Evolutionary conservation across 2,329 filamentous ascomycete species (phyloP), one percentile per base, ranked within the genome.

Genomic region (Beauveria scarabaeidicola): DNA sequence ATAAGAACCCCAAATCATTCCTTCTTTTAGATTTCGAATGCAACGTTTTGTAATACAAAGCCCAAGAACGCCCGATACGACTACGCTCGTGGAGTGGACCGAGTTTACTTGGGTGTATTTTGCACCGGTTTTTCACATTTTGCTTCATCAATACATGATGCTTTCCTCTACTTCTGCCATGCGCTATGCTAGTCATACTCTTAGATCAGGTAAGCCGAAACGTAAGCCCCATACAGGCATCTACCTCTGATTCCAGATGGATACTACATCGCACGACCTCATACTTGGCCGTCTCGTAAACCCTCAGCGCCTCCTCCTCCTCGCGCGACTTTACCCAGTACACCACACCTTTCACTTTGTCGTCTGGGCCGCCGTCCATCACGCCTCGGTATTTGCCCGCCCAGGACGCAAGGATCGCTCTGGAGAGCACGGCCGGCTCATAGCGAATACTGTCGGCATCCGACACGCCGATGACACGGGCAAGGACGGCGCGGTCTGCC

Each of bases 321-420:
- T 57, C 54, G 5, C 54, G 54, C n/a, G 19, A 41, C 17, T 29
- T 50, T 3, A 57, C 54, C 32, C 32, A 7, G 3, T 57, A 57
- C 4, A 41, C 44, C 19, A n/a, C 38, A n/a, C 54, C 54, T 5
- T 50, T 13, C 15, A 57, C 54, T 13, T 38, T 7, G 21, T 57
- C 44, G 25, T 27, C 40, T 36, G 3, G 6, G 2, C n/a, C 27
- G 29, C 40, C 70, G 62, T 76, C 67, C 13, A 75, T 64, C 8
- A 77, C 60, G 0, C 73, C 74, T 21, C 69, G 72, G 62, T 76
- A 77, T 61, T 72, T 75, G 2, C 67, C 69, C 5, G 60, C 70
- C 74, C 74, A 77, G 3, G 65, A 69, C 47, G 65, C 64, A 44
- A 76, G 46, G 5, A 55, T 44, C 2, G 69, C 74, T 19, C 71